Evolutionary conservation across 1,139 yeast species (phyloP).

Genomic region (Trichomonascaceae sp.): DNA sequence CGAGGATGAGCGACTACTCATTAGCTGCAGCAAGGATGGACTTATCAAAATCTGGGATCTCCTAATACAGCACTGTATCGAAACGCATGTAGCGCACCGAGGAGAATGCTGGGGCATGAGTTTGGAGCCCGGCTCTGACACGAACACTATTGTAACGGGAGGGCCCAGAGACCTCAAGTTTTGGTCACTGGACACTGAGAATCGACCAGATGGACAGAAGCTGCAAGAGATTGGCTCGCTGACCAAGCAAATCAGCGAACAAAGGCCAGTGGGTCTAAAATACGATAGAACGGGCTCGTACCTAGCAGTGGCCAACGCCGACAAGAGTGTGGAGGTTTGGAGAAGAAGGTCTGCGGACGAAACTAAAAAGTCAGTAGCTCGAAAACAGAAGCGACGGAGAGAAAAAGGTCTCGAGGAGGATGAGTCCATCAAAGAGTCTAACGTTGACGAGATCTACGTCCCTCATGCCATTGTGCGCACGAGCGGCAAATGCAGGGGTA

Average conservation of each 20-base stretch:
- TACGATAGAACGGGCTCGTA: constrained; percentile 36
- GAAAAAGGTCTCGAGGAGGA: constrained; percentile 42
- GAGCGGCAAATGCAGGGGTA: constrained; percentile 21
- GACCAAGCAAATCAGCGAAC: constrained; percentile 59
- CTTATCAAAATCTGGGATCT: constrained; percentile 87
- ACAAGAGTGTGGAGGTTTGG: constrained; percentile 70
- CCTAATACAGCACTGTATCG: constrained; percentile 77
- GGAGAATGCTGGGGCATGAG: constrained; percentile 89
- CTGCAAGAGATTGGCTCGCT: constrained; percentile 51
- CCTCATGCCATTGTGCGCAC: constrained; percentile 23
- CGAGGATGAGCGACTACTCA: constrained; percentile 40
- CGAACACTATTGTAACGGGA: constrained; percentile 47
- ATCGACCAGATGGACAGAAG: constrained; percentile 41
- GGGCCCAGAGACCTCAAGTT: constrained; percentile 71
- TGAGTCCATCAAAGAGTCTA: constrained; percentile 28
- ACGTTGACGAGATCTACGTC: constrained; percentile 18
- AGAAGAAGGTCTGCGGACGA: constrained; percentile 70
- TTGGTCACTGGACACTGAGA: constrained; percentile 42
- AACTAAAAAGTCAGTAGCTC: constrained; percentile 60
- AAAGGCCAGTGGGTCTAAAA: constrained; percentile 52
- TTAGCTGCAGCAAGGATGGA: constrained; percentile 82
- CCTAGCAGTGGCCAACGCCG: constrained; percentile 64
- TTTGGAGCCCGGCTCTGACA: constrained; percentile 16
- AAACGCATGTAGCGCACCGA: constrained; percentile 86
- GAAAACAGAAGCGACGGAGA: constrained; percentile 64